A percentile compares a stretch with the other conserved stretches of the same genome.
Evolutionary conservation across 352 stramenopile genomes (phyloP).

Genomic region (Phytophthora pluvialis): DNA sequence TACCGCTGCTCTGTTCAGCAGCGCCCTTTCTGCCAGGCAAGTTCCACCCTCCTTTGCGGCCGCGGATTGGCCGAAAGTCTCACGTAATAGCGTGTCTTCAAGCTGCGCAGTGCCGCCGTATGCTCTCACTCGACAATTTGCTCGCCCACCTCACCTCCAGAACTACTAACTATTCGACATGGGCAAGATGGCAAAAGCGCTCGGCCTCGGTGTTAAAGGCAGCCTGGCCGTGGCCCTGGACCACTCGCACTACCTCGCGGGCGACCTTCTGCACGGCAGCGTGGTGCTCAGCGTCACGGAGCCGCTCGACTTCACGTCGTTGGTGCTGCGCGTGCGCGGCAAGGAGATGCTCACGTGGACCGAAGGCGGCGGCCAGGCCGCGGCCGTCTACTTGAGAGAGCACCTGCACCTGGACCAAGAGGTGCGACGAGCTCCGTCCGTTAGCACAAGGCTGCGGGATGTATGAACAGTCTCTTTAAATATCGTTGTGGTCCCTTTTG

Average conservation of each 20-base stretch:
- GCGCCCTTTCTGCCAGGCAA: slow-evolving; percentile 12
- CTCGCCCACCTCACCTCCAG: background rate
- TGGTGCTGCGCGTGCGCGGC: slow-evolving; percentile 36
- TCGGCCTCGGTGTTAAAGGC: slow-evolving; percentile 40
- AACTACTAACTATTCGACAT: slow-evolving; percentile 16
- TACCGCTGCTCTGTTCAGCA: background rate
- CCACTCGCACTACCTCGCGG: slow-evolving; percentile 34
- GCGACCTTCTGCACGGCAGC: slow-evolving; percentile 35
- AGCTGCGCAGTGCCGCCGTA: slow-evolving; percentile 2
- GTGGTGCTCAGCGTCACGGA: slow-evolving; percentile 36
- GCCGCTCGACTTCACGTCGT: slow-evolving; percentile 39
- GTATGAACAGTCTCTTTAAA: background rate
- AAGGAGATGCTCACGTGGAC: slow-evolving; percentile 46
- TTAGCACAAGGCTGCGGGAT: no score
- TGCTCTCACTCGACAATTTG: slow-evolving; percentile 37
- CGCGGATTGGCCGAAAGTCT: slow-evolving; percentile 17
- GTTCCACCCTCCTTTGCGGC: slow-evolving; percentile 18
- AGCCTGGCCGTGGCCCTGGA: slow-evolving; percentile 33
- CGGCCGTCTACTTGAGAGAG: slow-evolving; percentile 36
- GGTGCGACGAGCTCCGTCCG: slow-evolving; percentile 7
- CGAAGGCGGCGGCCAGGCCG: slow-evolving; percentile 38
- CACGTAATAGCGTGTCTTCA: background rate
- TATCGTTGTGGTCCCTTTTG: background rate
- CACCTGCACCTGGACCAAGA: slow-evolving; percentile 38
- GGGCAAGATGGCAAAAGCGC: slow-evolving; percentile 38